Evolutionary conservation across 23 red algal genomes (phyloP).

Genomic region (Gracilaria caudata): DNA sequence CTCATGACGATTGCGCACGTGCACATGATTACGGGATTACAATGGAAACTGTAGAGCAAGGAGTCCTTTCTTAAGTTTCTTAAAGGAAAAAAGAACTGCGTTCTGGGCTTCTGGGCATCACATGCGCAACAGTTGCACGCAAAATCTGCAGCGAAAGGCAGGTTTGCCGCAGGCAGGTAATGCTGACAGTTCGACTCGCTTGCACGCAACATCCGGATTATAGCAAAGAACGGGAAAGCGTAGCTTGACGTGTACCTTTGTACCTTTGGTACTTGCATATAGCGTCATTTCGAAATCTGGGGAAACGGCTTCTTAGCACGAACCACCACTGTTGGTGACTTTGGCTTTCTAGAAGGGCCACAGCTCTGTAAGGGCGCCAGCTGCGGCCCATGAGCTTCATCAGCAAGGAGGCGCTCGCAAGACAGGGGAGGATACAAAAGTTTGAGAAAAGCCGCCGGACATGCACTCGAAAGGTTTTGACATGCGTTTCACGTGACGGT

Average conservation of each 20-base stretch:
- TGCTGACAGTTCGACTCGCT: conserved; percentile 6
- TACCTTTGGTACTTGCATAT: background rate
- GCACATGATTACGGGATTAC: too few species aligned
- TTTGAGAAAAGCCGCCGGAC: background rate
- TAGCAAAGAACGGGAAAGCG: background rate
- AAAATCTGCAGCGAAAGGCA: background rate
- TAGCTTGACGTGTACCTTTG: background rate
- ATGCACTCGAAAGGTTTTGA: conserved; percentile 1
- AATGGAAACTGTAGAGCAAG: too few species aligned
- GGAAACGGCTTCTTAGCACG: background rate
- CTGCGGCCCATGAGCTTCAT: background rate
- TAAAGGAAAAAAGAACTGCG: too few species aligned
- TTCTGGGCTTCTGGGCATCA: too few species aligned
- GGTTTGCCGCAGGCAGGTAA: background rate
- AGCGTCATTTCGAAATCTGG: background rate
- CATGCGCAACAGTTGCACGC: too few species aligned
- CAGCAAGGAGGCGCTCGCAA: conserved; percentile 4
- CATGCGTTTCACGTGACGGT: conserved; percentile 4
- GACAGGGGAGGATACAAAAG: conserved; percentile 5
- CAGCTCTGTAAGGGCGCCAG: background rate
- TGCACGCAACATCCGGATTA: background rate
- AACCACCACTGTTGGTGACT: background rate
- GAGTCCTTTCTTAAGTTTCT: too few species aligned
- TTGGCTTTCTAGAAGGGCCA: background rate
- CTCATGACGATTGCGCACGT: too few species aligned